Evolutionary conservation across 352 stramenopile species (phyloP).

Genomic region (Aphanomyces euteiches): DNA sequence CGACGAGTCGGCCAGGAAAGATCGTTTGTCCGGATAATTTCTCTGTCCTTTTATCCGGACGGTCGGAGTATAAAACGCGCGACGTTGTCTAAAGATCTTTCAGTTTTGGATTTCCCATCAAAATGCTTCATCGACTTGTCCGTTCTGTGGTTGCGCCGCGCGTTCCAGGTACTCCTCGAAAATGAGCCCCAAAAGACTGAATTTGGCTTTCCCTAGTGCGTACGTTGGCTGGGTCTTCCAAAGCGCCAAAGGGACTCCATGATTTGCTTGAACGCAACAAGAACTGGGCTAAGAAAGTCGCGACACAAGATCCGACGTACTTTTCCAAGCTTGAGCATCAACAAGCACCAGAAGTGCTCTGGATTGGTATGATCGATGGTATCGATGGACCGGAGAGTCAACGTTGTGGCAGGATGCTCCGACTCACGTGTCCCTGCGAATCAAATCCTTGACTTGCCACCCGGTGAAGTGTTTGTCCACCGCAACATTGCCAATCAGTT

Average conservation of each 20-base stretch:
- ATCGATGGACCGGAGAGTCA: neutral
- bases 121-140: neutral
- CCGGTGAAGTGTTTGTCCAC: conserved; percentile 63
- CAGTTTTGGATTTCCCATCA: neutral
- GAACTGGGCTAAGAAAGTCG: conserved; percentile 4
- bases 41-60: too few species aligned
- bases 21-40: too few species aligned
- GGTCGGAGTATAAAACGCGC: neutral
- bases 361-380: conserved; percentile 37
- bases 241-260: neutral
- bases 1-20: too few species aligned
- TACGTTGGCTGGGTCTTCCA: too few species aligned
- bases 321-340: conserved; percentile 33
- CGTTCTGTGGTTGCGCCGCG: too few species aligned
- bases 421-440: conserved; percentile 56
- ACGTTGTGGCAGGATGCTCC: conserved; percentile 35
- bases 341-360: conserved; percentile 49
- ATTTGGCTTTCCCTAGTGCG: too few species aligned
- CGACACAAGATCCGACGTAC: conserved; percentile 25
- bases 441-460: conserved; percentile 46
- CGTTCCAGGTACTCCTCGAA: too few species aligned
- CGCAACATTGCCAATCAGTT: conserved; percentile 53
- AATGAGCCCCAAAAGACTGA: too few species aligned
- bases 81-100: neutral
- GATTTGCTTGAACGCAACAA: conserved; percentile 16